phyloP scores from a whole-genome alignment of 371 early-diverging fungal genomes.

The Actinomucor elegans region DNA sequence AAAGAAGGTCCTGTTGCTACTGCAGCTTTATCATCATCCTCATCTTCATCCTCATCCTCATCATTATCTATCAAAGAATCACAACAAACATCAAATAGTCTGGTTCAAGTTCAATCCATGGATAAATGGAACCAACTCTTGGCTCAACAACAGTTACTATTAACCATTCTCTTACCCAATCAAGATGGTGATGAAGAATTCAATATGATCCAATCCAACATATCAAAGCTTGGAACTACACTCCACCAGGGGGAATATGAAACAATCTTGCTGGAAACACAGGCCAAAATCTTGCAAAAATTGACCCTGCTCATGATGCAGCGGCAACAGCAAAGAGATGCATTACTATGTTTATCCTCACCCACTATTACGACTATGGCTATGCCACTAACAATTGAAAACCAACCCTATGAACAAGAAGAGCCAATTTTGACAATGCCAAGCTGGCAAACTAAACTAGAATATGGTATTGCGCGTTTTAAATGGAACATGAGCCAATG shows the following conservation, averaged over 20 bases:
- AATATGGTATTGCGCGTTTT: constrained; percentile 3
- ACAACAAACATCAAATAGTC: too few species aligned
- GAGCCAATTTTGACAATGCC: not conserved
- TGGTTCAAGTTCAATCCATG: too few species aligned
- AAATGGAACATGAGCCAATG: constrained; percentile 26
- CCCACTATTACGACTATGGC: not conserved
- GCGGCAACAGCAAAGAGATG: constrained; percentile 1
- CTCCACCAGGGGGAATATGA: constrained; percentile 2
- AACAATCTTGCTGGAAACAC: constrained; percentile 11
- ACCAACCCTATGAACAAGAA: not conserved
- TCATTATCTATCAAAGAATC: too few species aligned
- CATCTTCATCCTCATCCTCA: too few species aligned
- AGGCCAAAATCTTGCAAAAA: constrained; percentile 7
- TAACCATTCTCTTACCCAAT: not conserved
- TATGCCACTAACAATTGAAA: too few species aligned
- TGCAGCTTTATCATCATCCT: not conserved
- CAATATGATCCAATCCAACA: not conserved
- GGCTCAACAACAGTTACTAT: constrained; percentile 4
- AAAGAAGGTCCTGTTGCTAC: not conserved
- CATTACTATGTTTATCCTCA: not conserved
- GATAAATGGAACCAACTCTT: constrained; percentile 10
- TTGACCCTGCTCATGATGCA: constrained; percentile 2
- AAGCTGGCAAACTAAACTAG: constrained; percentile 23
- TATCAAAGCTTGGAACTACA: constrained; percentile 2
- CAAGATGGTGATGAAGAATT: not conserved